These are phyloP conservation scores for Theobroma grandiflorum DNA, from an alignment of 441 rosid genomes.

Conservation along the genomic window DNA sequence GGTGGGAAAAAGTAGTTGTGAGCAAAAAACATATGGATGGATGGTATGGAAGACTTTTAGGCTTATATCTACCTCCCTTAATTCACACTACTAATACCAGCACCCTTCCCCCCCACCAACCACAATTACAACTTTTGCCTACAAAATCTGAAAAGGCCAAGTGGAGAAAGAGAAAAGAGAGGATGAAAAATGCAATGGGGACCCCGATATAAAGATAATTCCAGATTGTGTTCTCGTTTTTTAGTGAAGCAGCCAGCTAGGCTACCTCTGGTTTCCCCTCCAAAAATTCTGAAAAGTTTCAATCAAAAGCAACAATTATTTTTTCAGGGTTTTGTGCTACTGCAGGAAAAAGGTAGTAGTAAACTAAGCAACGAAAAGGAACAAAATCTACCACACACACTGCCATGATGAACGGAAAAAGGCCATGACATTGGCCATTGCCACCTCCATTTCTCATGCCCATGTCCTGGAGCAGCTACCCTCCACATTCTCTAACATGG, in stretches of 20 bases:
- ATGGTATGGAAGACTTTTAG: neutral
- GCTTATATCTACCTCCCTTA: slow-evolving; percentile 20
- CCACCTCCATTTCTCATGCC: neutral
- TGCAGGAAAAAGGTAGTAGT: neutral
- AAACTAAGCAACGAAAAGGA: neutral
- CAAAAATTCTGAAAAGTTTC: slow-evolving; percentile 34
- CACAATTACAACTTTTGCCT: slow-evolving; percentile 24
- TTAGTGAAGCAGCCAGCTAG: slow-evolving; percentile 45
- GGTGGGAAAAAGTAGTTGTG: slow-evolving; percentile 3
- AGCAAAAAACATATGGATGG: neutral
- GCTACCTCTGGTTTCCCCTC: neutral
- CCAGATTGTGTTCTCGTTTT: slow-evolving; percentile 38
- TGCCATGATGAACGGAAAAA: slow-evolving; percentile 24
- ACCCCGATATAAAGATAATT: slow-evolving; percentile 19
- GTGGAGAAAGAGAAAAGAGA: neutral
- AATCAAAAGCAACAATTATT: slow-evolving; percentile 3
- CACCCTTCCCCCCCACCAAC: slow-evolving; percentile 14
- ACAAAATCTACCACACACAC: neutral
- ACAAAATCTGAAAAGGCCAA: slow-evolving; percentile 27
- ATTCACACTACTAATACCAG: slow-evolving; percentile 22
- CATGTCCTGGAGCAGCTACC: neutral
- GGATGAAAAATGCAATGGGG: neutral
- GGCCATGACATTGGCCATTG: neutral
- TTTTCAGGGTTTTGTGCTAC: slow-evolving; percentile 7
- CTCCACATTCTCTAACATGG: neutral